Evolutionary conservation across 2,329 filamentous ascomycete species (phyloP).

Genomic region (Stemphylium lycopersici): DNA sequence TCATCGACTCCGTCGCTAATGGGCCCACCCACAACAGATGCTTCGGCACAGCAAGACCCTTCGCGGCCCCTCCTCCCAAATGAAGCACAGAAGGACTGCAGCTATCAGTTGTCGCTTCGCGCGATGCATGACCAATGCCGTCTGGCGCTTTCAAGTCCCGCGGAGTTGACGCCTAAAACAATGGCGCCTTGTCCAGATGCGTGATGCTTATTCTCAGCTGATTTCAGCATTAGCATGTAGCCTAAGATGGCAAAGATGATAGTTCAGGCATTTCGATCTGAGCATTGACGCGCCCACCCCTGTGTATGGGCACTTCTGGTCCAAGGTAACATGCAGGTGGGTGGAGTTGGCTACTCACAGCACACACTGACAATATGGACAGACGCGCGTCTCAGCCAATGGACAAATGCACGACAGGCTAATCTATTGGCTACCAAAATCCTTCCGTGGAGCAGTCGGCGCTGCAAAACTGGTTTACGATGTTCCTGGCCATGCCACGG

Average conservation of each 20-base stretch:
- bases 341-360: neutral
- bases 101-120: neutral
- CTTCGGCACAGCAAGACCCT: slow-evolving; percentile 5
- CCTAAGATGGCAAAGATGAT: neutral
- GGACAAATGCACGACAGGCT: neutral
- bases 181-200: too few relatives aligned
- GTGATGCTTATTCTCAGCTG: neutral
- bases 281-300: neutral
- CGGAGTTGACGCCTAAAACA: neutral
- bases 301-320: neutral
- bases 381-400: neutral
- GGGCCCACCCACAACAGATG: slow-evolving; percentile 3
- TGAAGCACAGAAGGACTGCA: neutral
- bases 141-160: neutral
- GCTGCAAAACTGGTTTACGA: neutral
- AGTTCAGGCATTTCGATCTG: slow-evolving; percentile 2
- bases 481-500: neutral
- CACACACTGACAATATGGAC: neutral
- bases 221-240: slow-evolving; percentile 7
- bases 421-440: neutral
- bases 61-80: neutral
- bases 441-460: neutral
- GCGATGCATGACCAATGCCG: neutral
- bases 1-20: slow-evolving; percentile 1
- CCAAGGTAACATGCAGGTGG: slow-evolving; percentile 3